Evolutionary conservation across 768 basidiomycete genomes (phyloP), one percentile per base, ranked within the genome.

Genomic region (Guyanaporus albipodus): DNA sequence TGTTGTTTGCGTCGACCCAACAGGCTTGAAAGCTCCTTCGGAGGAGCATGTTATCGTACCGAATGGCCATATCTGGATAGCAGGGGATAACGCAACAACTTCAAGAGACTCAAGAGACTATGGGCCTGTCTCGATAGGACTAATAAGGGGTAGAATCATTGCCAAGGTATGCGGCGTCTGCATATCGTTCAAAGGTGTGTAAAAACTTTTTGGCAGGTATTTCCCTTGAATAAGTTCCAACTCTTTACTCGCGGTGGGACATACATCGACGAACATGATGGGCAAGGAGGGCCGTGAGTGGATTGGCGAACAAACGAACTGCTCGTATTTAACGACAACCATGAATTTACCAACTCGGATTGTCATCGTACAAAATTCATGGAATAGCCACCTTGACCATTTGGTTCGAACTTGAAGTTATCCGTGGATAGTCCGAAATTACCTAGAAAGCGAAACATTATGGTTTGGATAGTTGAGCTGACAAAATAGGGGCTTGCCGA

Each of bases 381-480:
- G 1, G 87, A 88, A 70, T 97, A 98, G 0, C 95, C 92, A n/a
- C 95, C 95, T 52, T 92, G 84, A 6, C 85, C 90, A 53, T 95
- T 94, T 15, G 91, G 91, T 49, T 84, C 83, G 59, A 99, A 91
- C 69, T 98, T 87, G 77, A 98, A 98, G 70, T 95, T 98, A 62
- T 98, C 85, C 0, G 94, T 97, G 12, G 87, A 92, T 53, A 98
- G 66, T 15, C 96, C 95, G 61, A 98, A 98, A 50, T 87, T 89
- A 4, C 91, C 91, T 94, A 15, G 38, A 12, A 42, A 41, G 26
- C 6, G 21, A 18, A 17, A 18, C 11, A 29, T 40, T 6, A 29
- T 38, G 18, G 36, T 48, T 26, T 44, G 42, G 19, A 22, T 36
- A 9, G 23, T 28, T 17, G 32, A 37, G 32, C 14, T 40, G 40